Evolutionary conservation across 345 rosid species (phyloP).

Genomic region (Citrus medica): DNA sequence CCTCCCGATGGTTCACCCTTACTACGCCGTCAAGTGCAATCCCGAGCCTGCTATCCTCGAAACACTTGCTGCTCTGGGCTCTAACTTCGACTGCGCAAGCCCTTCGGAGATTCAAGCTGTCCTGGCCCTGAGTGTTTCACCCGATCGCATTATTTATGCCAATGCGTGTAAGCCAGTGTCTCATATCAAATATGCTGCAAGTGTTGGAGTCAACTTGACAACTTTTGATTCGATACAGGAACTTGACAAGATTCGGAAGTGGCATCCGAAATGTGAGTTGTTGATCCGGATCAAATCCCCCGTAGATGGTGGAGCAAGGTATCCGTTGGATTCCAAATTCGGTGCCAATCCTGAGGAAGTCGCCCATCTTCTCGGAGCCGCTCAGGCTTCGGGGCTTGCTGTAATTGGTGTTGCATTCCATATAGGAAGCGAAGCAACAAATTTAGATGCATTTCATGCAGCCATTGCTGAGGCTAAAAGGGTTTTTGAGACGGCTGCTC

Average conservation of each 20-base stretch:
- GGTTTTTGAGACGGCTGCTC: constrained; percentile 16
- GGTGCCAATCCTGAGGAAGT: constrained; percentile 18
- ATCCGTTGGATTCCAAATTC: constrained; percentile 18
- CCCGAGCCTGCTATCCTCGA: constrained; percentile 4
- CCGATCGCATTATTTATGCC: constrained; percentile 24
- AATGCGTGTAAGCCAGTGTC: constrained; percentile 30
- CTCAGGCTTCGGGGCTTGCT: background rate
- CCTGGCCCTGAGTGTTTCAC: constrained; percentile 13
- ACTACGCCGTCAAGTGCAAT: constrained; percentile 23
- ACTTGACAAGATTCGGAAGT: constrained; percentile 25
- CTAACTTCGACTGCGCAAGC: constrained; percentile 30
- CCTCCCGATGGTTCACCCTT: constrained; percentile 19
- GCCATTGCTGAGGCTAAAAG: constrained; percentile 22
- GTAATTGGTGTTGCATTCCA: constrained; percentile 28
- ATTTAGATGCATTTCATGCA: background rate
- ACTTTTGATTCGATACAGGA: constrained; percentile 30
- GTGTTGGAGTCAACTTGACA: constrained; percentile 23
- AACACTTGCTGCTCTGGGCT: constrained; percentile 21
- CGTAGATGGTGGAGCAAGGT: constrained; percentile 5
- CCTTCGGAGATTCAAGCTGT: constrained; percentile 24
- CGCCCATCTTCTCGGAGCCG: constrained; percentile 18
- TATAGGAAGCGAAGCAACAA: constrained; percentile 19
- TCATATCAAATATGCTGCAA: constrained; percentile 29
- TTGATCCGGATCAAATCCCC: constrained; percentile 21
- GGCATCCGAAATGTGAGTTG: constrained; percentile 25